Base-by-base conservation (phyloP, 2,329 filamentous ascomycete genomes). In the Alternaria triticimaculans region DNA sequence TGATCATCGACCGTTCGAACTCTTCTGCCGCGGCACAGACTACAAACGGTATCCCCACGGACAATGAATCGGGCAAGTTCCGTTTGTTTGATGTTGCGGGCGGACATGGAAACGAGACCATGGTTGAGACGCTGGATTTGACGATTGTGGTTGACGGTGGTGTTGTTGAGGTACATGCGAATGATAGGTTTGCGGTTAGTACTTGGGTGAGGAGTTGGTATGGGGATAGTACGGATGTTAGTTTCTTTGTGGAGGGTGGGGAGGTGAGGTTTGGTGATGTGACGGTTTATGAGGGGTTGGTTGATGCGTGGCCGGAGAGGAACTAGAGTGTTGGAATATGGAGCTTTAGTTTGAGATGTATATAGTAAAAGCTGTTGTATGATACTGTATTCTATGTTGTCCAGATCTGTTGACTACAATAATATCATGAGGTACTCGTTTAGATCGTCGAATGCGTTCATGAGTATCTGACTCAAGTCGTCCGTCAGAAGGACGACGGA, bases 181-280 rank as follows among this genome's bases (percentile, higher is more conserved):
- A 84, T 43, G 76, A 78, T 28, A 68, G 82, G 7, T 83, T 83
- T 56, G 81, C 76, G 4, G 30, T 83, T 20, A 80, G 81, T 54
- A 83, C 82, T 5, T 84, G 82, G 82, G 77, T 78, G 55, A 76
- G 80, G 80, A 68, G 61, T 30, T 82, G 77, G 70, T 71, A 67
- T 33, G 68, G 59, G 28, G 65, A 71, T 53, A 71, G 70, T 33
- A 66, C 50, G 20, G 43, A 67, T 20, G 55, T 73, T 11, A 46
- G 44, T 2, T 68, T 72, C 48, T 72, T 80, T 62, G 44, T 55
- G 48, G 53, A 57, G 15, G 49, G 63, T 5, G 49, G 63, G 11
- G 60, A 66, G 62, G 57, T 72, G 72, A 51, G 78, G 28, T 55
- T 73, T 46, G 51, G 60, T 48, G 80, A 72, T 18, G 78, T 63